Conservation (phyloP, 371 early-diverging fungal genomes). For the Mortierella sp. region DNA sequence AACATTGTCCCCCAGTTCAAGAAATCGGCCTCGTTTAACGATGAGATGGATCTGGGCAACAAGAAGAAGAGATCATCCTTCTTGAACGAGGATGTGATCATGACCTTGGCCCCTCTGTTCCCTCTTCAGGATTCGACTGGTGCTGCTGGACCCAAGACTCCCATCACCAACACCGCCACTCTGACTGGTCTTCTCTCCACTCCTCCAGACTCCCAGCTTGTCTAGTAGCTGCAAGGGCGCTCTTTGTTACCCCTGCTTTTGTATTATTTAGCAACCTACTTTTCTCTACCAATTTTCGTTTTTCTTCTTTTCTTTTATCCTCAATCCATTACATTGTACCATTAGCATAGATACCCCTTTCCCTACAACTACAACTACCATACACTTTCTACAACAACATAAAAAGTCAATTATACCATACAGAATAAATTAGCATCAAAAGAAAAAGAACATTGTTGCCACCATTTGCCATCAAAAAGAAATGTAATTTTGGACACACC, state of each 20-base stretch:
- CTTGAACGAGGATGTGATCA: constrained; percentile 4
- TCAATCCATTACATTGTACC: not conserved
- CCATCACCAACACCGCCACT: too few species aligned
- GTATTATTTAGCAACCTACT: constrained; percentile 7
- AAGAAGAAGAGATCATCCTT: constrained; percentile 10
- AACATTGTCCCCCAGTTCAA: constrained; percentile 7
- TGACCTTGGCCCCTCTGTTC: constrained; percentile 1
- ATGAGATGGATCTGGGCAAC: not conserved
- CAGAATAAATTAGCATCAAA: not conserved
- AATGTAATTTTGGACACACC: not conserved
- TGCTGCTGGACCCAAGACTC: too few species aligned
- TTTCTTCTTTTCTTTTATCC: not conserved
- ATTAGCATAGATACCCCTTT: constrained; percentile 5
- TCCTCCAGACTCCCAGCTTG: constrained; percentile 9
- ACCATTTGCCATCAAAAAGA: not conserved
- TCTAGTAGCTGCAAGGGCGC: not conserved
- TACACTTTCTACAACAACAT: not conserved
- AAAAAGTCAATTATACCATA: not conserved
- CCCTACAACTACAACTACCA: not conserved
- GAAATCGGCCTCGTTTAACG: constrained; percentile 6
- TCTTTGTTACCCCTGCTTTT: not conserved
- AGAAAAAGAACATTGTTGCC: not conserved
- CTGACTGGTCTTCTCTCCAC: constrained; percentile 1
- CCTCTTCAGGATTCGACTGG: not conserved
- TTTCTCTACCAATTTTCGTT: not conserved